Percentiles rank a stretch among this genome's conserved stretches.
Conservation (phyloP, 2,329 filamentous ascomycete species). For the Ophiosphaerella korrae region DNA sequence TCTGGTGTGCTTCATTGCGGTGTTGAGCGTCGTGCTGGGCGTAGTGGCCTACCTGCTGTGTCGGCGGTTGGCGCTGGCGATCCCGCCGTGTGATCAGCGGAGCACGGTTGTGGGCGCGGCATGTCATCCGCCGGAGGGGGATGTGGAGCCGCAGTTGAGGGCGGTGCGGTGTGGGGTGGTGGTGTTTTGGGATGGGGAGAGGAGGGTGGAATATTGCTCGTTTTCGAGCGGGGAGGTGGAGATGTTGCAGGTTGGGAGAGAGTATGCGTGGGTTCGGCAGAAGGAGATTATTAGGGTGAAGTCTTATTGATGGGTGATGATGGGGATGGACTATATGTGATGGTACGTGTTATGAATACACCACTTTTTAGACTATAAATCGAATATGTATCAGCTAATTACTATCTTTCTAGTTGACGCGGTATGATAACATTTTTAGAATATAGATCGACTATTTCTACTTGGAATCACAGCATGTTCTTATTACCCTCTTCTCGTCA, state of each 20-base stretch:
- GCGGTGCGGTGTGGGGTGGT: constrained; percentile 32
- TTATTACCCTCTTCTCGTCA: constrained; percentile 3
- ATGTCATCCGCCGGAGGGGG: constrained; percentile 24
- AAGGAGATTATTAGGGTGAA: no score
- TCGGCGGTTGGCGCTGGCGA: constrained; percentile 73
- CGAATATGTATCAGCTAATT: no score
- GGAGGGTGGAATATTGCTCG: constrained; percentile 5
- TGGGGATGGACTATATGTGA: no score
- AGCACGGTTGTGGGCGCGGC: constrained; percentile 48
- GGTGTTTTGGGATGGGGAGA: background rate
- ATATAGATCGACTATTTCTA: no score
- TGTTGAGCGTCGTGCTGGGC: background rate
- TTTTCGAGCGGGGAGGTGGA: background rate
- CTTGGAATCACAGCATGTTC: background rate
- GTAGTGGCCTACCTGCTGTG: constrained; percentile 60
- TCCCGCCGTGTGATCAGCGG: constrained; percentile 78
- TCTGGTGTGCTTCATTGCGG: constrained; percentile 8
- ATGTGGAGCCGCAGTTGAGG: constrained; percentile 16
- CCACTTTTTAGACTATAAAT: no score
- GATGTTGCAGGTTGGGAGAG: no score
- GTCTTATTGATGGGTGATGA: no score
- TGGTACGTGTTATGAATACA: no score
- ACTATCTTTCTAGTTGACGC: no score
- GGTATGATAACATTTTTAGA: no score
- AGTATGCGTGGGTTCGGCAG: no score